Percentiles rank a stretch among this genome's conserved stretches.
Conservation (phyloP, 2,329 filamentous ascomycete species). For the Fusarium ambrosium region DNA sequence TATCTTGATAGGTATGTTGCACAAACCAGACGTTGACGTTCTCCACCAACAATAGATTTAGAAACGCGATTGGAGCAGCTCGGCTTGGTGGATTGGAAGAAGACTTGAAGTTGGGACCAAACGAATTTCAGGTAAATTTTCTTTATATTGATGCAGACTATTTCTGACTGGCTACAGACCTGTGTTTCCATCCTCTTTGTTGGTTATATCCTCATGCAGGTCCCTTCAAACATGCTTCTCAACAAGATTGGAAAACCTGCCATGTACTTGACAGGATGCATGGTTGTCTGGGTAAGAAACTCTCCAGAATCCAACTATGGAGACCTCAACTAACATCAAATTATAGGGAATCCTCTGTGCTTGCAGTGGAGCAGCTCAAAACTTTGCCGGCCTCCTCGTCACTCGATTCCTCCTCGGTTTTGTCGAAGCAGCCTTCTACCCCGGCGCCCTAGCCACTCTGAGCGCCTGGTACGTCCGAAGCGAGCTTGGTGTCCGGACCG, state of each 20-base stretch:
- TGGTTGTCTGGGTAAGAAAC: slow-evolving; percentile 14
- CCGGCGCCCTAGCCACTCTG: slow-evolving; percentile 62
- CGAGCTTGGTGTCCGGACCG: slow-evolving; percentile 73
- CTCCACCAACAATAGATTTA: not conserved
- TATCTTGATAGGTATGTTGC: not conserved
- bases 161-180: not conserved
- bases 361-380: slow-evolving; percentile 15
- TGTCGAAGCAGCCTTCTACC: slow-evolving; percentile 66
- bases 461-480: slow-evolving; percentile 72
- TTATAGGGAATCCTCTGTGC: slow-evolving; percentile 16
- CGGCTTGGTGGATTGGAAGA: slow-evolving; percentile 12
- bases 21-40: not conserved
- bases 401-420: slow-evolving; percentile 58
- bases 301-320: fast-evolving
- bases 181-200: slow-evolving; percentile 21
- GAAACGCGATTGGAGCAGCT: slow-evolving; percentile 12
- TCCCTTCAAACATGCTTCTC: slow-evolving; percentile 20
- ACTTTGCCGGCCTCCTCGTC: slow-evolving; percentile 16
- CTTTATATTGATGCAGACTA: not conserved
- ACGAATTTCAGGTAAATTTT: slow-evolving; percentile 3
- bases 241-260: slow-evolving; percentile 26
- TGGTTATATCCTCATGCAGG: slow-evolving; percentile 27
- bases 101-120: slow-evolving; percentile 4
- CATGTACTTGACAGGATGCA: slow-evolving; percentile 7
- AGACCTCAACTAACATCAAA: not conserved